Evolutionary conservation across 345 rosid genomes (phyloP).

Genomic region (Citrus maxima): DNA sequence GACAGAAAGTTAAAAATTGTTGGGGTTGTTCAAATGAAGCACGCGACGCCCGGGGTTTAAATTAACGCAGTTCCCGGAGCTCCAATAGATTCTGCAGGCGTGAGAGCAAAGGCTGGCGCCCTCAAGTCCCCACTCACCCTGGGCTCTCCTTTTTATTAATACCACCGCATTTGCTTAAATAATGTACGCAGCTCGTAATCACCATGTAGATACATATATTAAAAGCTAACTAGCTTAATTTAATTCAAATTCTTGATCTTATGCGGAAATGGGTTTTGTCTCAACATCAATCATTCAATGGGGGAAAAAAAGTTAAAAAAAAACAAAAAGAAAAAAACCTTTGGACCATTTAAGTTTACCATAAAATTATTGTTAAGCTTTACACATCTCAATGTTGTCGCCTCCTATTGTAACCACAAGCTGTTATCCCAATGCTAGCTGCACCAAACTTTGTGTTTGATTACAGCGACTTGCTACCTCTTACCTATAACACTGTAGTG

Average conservation of each 20-base stretch:
- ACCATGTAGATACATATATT: background rate
- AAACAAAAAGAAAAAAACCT: background rate
- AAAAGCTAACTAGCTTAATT: background rate
- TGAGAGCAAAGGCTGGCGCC: conserved; percentile 51
- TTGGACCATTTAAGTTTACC: background rate
- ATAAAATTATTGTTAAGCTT: conserved; percentile 15
- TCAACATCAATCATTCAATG: background rate
- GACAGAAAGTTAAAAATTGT: background rate
- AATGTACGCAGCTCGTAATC: background rate
- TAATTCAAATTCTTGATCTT: background rate
- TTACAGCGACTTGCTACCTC: conserved; percentile 23
- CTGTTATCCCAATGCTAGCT: conserved; percentile 34
- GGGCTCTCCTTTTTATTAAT: conserved; percentile 14
- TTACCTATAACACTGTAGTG: no score
- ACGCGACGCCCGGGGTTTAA: conserved; percentile 16
- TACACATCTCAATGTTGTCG: conserved; percentile 52
- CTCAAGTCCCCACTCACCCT: conserved; percentile 1
- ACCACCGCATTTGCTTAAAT: background rate
- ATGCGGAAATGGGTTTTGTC: background rate
- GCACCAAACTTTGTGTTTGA: conserved; percentile 32
- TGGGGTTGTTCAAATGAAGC: conserved; percentile 12
- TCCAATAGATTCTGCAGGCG: conserved; percentile 40
- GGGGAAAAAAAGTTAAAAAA: no score
- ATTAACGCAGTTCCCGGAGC: conserved; percentile 36
- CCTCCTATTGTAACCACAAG: conserved; percentile 26